These are phyloP conservation scores for Fraxinus dipetala DNA, from an alignment of 305 asterid genomes.

Conservation along the genomic window DNA sequence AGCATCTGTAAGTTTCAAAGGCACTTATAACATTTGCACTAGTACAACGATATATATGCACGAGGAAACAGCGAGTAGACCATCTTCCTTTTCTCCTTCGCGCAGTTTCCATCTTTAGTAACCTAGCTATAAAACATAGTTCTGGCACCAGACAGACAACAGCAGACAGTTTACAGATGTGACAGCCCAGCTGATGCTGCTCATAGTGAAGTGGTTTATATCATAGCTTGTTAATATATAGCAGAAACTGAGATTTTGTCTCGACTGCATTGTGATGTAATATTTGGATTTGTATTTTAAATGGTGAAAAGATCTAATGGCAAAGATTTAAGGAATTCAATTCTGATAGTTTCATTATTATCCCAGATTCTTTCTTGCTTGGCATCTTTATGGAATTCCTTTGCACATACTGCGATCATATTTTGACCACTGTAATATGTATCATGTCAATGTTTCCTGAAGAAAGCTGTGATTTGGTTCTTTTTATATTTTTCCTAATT, in stretches of 20 bases:
- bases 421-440: not conserved
- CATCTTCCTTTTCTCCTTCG: not conserved
- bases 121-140: not conserved
- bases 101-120: not conserved
- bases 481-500: not conserved
- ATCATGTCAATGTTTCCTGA: not conserved
- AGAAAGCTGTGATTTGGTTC: not conserved
- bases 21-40: not conserved
- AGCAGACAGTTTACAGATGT: not conserved
- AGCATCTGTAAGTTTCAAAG: not conserved
- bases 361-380: not conserved
- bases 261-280: not conserved
- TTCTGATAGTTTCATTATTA: not conserved
- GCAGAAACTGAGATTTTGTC: not conserved
- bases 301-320: not conserved
- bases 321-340: not conserved
- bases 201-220: not conserved
- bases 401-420: not conserved
- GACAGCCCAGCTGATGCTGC: not conserved
- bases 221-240: not conserved
- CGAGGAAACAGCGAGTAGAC: not conserved
- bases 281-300: not conserved
- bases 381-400: not conserved
- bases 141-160: not conserved
- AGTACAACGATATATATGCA: not conserved